Conservation (phyloP, 2,329 filamentous ascomycete species). For the Exophiala sp. region DNA sequence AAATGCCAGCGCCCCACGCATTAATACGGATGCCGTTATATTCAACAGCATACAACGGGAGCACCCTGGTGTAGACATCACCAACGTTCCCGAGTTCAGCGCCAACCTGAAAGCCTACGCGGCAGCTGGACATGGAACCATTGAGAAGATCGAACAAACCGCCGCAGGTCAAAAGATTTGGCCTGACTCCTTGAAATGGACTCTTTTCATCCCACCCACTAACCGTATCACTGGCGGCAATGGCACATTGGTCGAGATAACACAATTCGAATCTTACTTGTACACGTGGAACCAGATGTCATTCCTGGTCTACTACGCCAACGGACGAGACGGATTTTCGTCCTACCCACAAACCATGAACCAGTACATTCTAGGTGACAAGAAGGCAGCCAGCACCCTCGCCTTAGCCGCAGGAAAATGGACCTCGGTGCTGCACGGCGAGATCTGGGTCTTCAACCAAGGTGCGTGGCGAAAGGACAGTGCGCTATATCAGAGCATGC, state of each 20-base stretch:
- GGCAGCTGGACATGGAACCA: constrained; percentile 37
- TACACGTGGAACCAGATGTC: constrained; percentile 22
- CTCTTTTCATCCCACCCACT: constrained; percentile 18
- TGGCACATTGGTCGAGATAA: constrained; percentile 17
- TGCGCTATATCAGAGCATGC: constrained; percentile 38
- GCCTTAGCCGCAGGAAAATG: constrained; percentile 17
- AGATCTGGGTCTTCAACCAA: constrained; percentile 44
- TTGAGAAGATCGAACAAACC: constrained; percentile 1
- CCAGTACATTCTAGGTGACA: constrained; percentile 27
- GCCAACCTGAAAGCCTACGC: constrained; percentile 42
- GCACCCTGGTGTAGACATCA: constrained; percentile 23
- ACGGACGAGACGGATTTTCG: constrained; percentile 18
- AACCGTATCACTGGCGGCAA: constrained; percentile 24
- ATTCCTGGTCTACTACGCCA: constrained; percentile 27
- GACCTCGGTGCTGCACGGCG: constrained; percentile 31
- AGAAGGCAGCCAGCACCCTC: constrained; percentile 15
- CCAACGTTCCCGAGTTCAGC: constrained; percentile 36
- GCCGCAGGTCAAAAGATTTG: constrained; percentile 1
- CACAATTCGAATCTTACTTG: constrained; percentile 23
- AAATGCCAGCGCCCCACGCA: constrained; percentile 18
- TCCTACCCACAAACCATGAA: constrained; percentile 16
- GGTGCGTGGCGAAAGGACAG: constrained; percentile 40
- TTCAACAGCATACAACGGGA: constrained; percentile 16
- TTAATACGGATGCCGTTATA: constrained; percentile 26
- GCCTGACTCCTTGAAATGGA: constrained; percentile 24